Evolutionary conservation across 345 rosid genomes (phyloP), one percentile per base, ranked within the genome.

Genomic region (Adansonia digitata): DNA sequence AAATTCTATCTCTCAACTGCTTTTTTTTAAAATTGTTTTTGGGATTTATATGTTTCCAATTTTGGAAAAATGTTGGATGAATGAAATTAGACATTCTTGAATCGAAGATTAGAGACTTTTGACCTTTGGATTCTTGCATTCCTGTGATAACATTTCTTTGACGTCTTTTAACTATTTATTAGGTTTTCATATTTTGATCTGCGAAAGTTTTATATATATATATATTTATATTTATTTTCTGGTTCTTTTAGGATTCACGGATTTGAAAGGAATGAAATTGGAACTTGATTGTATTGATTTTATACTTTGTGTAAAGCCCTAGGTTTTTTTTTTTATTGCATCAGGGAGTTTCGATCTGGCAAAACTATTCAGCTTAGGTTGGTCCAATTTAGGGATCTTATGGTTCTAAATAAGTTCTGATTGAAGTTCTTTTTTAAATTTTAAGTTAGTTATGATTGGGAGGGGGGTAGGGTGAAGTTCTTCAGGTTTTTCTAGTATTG

Each of bases 301-400:
- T 45, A 35, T 37, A 22, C 49, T 74, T n/a, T 59, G 35, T 74
- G 57, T 40, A 48, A 63, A 80, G 69, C 76, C 80, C 74, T 81
- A 74, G 74, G 24, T n/a, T n/a, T n/a, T n/a, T n/a, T n/a, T n/a
- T n/a, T n/a, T n/a, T n/a, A n/a, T n/a, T n/a, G n/a, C n/a, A n/a
- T n/a, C n/a, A n/a, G n/a, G n/a, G n/a, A n/a, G n/a, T n/a, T n/a
- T n/a, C n/a, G n/a, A n/a, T n/a, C n/a, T n/a, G n/a, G n/a, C n/a
- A n/a, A n/a, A n/a, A n/a, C n/a, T n/a, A n/a, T n/a, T 48, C 9
- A 63, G 34, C 40, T 35, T 72, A 53, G 65, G 34, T 74, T 69
- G 40, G 65, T 42, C 14, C 35, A 49, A 29, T 35, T 74, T 51
- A 51, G 75, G 57, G 55, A 73, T 73, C 59, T 73, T 43, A 22